Evolutionary conservation across 1,139 yeast species (phyloP), one percentile per base, ranked within the genome.

Genomic region (Candida sp.): DNA sequence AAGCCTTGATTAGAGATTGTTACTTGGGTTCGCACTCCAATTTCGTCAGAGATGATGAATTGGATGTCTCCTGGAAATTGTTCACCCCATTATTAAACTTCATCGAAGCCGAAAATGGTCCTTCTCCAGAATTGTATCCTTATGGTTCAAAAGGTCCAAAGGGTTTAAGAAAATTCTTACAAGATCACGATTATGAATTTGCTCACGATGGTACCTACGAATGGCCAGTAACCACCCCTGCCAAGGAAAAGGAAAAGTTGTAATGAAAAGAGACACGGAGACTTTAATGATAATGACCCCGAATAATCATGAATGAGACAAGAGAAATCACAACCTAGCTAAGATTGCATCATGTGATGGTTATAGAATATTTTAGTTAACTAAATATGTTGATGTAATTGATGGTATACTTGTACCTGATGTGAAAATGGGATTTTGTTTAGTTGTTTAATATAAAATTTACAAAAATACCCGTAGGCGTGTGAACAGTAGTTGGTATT

Each of bases 41-140:
- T 72, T 93, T 95, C 64, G 99, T 93, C 33, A 86, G 99, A 71
- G 98, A 91, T 63, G 99, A 93, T 64, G 99, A 93, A 71, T 80
- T 95, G 62, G 97, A 91, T 48, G 82, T 85, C 47, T 84, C 95
- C 47, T 93, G 99, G 99, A 77, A 79, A 57, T 72, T 93, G 48
- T 91, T 93, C 73, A 91, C 98, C 15, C 99, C 99, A 19, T 73
- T 95, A 53, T 77, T 95, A 62, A 71, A 91, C 49, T 77, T 79
- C 64, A 75, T 93, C 51, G 98, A 93, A 68, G 75, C 84, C 38
- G 73, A 79, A 37, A 66, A 81, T 35, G 86, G 80, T 46, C 87
- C 91, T 50, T 54, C 58, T 8, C 88, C 89, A 42, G 79, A 72
- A 42, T 58, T 70, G 25, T 93, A 93, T 62, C 80, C 95, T 23